phyloP scores from a whole-genome alignment of 306 rosid genomes.

The Aeschynomene evenia region DNA sequence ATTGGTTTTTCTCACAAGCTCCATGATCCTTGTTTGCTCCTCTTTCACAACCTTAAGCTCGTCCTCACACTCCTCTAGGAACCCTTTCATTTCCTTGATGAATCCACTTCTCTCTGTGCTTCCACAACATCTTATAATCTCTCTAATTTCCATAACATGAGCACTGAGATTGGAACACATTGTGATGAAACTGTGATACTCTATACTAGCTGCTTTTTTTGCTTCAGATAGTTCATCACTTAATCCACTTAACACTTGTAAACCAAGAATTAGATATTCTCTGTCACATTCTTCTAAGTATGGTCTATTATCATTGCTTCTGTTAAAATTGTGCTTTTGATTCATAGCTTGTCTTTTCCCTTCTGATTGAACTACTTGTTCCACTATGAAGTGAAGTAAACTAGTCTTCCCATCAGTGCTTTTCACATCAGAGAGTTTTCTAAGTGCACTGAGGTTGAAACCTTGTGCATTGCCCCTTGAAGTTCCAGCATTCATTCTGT shows the following conservation, averaged over 20 bases:
- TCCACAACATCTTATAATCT: slow-evolving; percentile 41
- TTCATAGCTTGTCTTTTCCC: slow-evolving; percentile 42
- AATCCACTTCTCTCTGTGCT: slow-evolving; percentile 50
- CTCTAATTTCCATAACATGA: slow-evolving; percentile 45
- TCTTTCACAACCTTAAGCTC: slow-evolving; percentile 62
- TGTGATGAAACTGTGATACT: slow-evolving; percentile 46
- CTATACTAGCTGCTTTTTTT: slow-evolving; percentile 65
- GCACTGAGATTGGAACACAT: slow-evolving; percentile 40
- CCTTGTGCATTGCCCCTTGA: slow-evolving; percentile 80
- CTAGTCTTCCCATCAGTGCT: slow-evolving; percentile 75
- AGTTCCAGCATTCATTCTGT: slow-evolving; percentile 88
- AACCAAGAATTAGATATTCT: slow-evolving; percentile 46
- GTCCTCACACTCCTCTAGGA: slow-evolving; percentile 63
- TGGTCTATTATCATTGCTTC: slow-evolving; percentile 20
- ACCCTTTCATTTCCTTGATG: slow-evolving; percentile 55
- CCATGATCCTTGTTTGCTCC: slow-evolving; percentile 59
- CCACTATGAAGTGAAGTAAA: slow-evolving; percentile 75
- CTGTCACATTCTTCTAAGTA: slow-evolving; percentile 40
- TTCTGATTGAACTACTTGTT: slow-evolving; percentile 78
- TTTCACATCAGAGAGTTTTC: slow-evolving; percentile 71
- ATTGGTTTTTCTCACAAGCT: slow-evolving; percentile 63
- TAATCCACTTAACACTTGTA: slow-evolving; percentile 47
- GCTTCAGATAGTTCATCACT: slow-evolving; percentile 58
- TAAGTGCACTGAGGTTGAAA: slow-evolving; percentile 70
- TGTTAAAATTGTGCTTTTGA: slow-evolving; percentile 24